Conservation (phyloP, 805 yeast genomes). For the Yamadazyma sp. region DNA sequence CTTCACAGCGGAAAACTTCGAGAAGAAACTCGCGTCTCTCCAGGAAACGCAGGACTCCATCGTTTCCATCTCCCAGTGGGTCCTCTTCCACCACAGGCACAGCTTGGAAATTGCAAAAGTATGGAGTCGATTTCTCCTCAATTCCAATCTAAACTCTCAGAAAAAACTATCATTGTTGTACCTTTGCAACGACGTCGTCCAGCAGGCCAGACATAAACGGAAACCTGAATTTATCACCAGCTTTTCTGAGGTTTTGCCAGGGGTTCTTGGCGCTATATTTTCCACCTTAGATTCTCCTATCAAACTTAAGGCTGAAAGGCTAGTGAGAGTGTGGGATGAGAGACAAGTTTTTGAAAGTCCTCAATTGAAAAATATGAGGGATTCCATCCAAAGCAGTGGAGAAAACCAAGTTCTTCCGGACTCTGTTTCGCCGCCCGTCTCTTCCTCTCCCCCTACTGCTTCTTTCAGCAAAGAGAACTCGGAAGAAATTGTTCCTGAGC, state of each 20-base stretch:
- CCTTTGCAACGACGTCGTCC: constrained; percentile 78
- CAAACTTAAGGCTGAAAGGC: constrained; percentile 49
- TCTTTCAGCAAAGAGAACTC: not conserved
- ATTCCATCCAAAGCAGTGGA: not conserved
- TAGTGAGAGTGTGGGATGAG: constrained; percentile 59
- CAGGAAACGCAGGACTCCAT: constrained; percentile 49
- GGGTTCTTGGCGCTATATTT: constrained; percentile 34
- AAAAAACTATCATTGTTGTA: constrained; percentile 63
- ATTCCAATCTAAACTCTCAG: constrained; percentile 13
- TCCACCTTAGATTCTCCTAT: constrained; percentile 31
- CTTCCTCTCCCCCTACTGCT: constrained; percentile 15
- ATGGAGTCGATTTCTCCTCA: constrained; percentile 35
- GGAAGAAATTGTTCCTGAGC: constrained; percentile 23
- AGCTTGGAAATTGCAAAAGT: constrained; percentile 32
- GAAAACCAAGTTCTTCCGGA: not conserved
- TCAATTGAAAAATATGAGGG: constrained; percentile 29
- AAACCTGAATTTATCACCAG: constrained; percentile 57
- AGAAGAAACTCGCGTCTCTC: constrained; percentile 34
- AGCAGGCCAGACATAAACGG: constrained; percentile 66
- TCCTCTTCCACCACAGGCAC: constrained; percentile 44
- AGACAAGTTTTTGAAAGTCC: constrained; percentile 42
- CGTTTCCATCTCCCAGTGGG: constrained; percentile 48
- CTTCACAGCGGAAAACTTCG: constrained; percentile 34
- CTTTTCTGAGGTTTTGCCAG: constrained; percentile 52
- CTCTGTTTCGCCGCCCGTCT: not conserved